Percentiles rank a stretch among this genome's conserved stretches.
Evolutionary conservation across 768 basidiomycete genomes (phyloP).

Genomic region (Xerocomus potaroensis): DNA sequence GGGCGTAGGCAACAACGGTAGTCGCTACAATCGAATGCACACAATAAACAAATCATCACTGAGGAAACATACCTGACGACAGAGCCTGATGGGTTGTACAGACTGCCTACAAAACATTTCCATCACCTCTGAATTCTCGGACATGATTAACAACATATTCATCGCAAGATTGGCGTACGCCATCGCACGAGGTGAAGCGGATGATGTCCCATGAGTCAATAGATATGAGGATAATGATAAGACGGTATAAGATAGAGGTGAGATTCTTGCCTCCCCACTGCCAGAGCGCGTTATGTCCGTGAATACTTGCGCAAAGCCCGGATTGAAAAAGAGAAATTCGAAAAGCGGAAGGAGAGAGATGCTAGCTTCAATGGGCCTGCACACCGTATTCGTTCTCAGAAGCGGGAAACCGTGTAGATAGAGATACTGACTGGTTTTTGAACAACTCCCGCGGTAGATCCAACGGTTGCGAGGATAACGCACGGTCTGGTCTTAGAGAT

Average conservation of each 20-base stretch:
- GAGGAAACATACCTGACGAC: slow-evolving; percentile 50
- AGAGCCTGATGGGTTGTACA: slow-evolving; percentile 46
- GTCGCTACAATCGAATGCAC: slow-evolving; percentile 34
- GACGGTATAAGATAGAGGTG: slow-evolving; percentile 44
- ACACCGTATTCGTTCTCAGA: slow-evolving; percentile 1
- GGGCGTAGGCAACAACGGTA: slow-evolving; percentile 46
- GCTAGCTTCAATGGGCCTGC: slow-evolving; percentile 60
- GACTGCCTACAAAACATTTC: slow-evolving; percentile 40
- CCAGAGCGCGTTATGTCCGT: slow-evolving; percentile 33
- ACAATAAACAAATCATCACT: neutral
- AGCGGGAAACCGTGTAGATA: neutral
- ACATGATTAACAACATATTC: slow-evolving; percentile 47
- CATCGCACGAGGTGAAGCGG: slow-evolving; percentile 51
- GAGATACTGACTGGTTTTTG: slow-evolving; percentile 46
- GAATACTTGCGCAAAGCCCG: slow-evolving; percentile 45
- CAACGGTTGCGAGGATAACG: slow-evolving; percentile 41
- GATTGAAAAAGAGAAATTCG: slow-evolving; percentile 54
- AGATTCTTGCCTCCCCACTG: slow-evolving; percentile 24
- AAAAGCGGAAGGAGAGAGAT: slow-evolving; percentile 57
- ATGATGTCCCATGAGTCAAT: slow-evolving; percentile 62
- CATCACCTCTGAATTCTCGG: slow-evolving; percentile 48
- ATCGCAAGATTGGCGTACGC: slow-evolving; percentile 60
- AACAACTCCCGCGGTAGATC: slow-evolving; percentile 52
- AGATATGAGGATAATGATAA: slow-evolving; percentile 62
- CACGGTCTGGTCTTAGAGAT: slow-evolving; percentile 52